phyloP scores from a whole-genome alignment of 164 flowering plant species.

The Liquidambar formosana region DNA sequence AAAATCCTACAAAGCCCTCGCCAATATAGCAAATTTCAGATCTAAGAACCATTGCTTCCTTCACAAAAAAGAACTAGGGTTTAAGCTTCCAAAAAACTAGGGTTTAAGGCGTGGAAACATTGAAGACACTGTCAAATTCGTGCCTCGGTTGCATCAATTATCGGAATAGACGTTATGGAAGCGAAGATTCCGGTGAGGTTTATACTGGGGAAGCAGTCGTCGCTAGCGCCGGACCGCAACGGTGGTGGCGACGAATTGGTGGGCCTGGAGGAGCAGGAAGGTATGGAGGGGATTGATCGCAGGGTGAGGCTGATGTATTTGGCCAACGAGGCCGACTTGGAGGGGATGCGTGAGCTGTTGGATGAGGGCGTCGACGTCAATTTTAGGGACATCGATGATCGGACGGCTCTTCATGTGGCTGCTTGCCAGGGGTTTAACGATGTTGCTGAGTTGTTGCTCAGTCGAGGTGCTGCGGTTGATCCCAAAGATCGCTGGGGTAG shows the following conservation, averaged over 20 bases:
- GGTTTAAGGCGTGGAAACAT: neutral
- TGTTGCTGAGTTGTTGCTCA: conserved; percentile 56
- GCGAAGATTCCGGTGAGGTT: conserved; percentile 27
- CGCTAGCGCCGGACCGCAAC: conserved; percentile 56
- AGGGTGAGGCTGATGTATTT: conserved; percentile 67
- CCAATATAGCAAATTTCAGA: neutral
- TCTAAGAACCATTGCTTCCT: neutral
- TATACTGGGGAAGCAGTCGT: conserved; percentile 62
- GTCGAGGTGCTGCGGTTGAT: conserved; percentile 59
- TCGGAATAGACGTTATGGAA: conserved; percentile 18
- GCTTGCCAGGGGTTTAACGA: conserved; percentile 77
- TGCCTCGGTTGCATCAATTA: too few relatives aligned
- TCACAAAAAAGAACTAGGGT: neutral
- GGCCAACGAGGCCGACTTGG: conserved; percentile 76
- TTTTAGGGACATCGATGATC: conserved; percentile 63
- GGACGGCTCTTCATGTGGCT: conserved; percentile 84
- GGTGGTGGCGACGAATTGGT: conserved; percentile 10
- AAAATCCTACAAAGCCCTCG: neutral
- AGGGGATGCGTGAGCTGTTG: conserved; percentile 63
- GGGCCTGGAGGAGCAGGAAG: conserved; percentile 1
- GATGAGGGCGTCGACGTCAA: conserved; percentile 69
- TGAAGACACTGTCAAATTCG: neutral
- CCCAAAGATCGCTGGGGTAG: conserved; percentile 91
- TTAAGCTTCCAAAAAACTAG: neutral
- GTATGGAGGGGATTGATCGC: conserved; percentile 41